Evolutionary conservation across 2,329 filamentous ascomycete species (phyloP).

Genomic region (Tolypocladium ophioglossoides): DNA sequence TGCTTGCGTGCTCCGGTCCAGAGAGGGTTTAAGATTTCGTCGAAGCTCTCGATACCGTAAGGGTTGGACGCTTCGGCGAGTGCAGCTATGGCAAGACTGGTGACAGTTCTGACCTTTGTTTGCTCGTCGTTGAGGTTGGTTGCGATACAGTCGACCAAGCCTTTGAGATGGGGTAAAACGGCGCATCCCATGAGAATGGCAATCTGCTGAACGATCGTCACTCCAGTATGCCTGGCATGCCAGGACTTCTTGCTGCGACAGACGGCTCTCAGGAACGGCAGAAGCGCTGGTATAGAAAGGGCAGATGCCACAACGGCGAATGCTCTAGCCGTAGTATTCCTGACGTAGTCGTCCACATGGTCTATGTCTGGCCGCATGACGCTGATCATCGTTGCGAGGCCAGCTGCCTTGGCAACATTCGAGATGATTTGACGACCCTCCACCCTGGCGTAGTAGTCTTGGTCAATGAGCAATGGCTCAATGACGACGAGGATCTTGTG

Average conservation of each 20-base stretch:
- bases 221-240: conserved; percentile 94
- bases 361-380: conserved; percentile 99
- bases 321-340: conserved; percentile 92
- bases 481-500: conserved; percentile 99
- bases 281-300: conserved; percentile 84
- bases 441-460: conserved; percentile 97
- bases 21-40: conserved; percentile 91
- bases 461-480: conserved; percentile 96
- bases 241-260: conserved; percentile 98
- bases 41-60: conserved; percentile 98
- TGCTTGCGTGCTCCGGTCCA: conserved; percentile 97
- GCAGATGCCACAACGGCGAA: conserved; percentile 97
- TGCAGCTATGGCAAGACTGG: conserved; percentile 86
- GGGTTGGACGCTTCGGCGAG: conserved; percentile 93
- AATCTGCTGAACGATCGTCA: conserved; percentile 98
- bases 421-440: conserved; percentile 98
- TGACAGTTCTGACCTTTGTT: conserved; percentile 94
- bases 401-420: conserved; percentile 92
- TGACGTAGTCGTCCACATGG: conserved; percentile 94
- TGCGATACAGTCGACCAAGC: conserved; percentile 90
- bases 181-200: conserved; percentile 98
- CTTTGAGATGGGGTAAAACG: conserved; percentile 88
- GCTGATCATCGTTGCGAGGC: conserved; percentile 97
- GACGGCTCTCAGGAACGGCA: conserved; percentile 90
- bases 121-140: conserved; percentile 96